Conservation (phyloP, 352 stramenopile species). For the Globisporangium nagaii region DNA sequence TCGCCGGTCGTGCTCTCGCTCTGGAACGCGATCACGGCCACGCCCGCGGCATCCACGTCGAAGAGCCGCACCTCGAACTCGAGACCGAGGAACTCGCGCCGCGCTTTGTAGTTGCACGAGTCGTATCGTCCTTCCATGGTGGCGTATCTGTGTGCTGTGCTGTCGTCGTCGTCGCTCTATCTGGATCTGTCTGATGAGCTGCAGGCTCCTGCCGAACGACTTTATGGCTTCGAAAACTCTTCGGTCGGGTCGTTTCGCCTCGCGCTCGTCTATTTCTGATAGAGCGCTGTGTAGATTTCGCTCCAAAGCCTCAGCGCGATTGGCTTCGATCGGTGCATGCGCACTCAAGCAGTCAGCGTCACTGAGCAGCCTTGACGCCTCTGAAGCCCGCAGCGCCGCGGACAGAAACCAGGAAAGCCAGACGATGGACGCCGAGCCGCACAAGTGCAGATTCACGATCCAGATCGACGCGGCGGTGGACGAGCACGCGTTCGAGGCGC, state of each 20-base stretch:
- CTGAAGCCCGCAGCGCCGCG: too few species aligned
- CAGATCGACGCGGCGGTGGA: constrained; percentile 44
- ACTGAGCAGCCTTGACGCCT: too few species aligned
- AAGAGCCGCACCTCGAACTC: constrained; percentile 71
- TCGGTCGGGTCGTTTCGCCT: too few species aligned
- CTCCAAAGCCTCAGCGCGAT: too few species aligned
- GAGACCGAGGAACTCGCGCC: constrained; percentile 49
- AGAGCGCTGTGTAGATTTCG: neutral
- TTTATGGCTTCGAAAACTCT: too few species aligned
- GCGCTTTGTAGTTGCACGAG: constrained; percentile 56
- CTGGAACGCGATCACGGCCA: constrained; percentile 53
- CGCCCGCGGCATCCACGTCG: constrained; percentile 60
- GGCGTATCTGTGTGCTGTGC: neutral
- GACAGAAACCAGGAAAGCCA: too few species aligned
- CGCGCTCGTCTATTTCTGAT: too few species aligned
- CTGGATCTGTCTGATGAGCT: too few species aligned
- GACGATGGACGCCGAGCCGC: constrained; percentile 10
- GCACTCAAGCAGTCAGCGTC: too few species aligned
- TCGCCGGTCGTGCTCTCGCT: constrained; percentile 13
- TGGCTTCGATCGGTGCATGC: too few species aligned
- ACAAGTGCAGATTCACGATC: constrained; percentile 59
- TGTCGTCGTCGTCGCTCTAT: too few species aligned
- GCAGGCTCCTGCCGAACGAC: too few species aligned
- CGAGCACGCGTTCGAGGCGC: constrained; percentile 34
- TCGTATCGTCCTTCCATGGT: constrained; percentile 22